phyloP scores from a whole-genome alignment of 1,284 basidiomycete species.

The Leccinum cinnamomeum region DNA sequence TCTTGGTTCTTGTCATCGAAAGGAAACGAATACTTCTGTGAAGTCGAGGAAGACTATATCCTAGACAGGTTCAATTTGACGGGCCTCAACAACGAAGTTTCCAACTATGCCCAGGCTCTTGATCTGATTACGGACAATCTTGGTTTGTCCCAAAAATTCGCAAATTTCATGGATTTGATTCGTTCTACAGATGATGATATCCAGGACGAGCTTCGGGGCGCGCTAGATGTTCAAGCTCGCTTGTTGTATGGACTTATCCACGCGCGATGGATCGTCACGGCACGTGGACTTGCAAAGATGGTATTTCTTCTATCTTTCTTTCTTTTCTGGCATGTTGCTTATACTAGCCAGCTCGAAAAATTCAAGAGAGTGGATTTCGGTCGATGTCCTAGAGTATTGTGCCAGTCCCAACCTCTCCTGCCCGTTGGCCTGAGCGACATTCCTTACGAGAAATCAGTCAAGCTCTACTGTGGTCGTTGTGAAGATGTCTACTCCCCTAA shows the following conservation, averaged over 20 bases:
- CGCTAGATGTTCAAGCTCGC: constrained; percentile 89
- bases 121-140: constrained; percentile 95
- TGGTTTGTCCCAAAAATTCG: constrained; percentile 50
- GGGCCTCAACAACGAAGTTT: constrained; percentile 94
- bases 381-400: constrained; percentile 92
- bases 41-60: constrained; percentile 99
- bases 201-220: constrained; percentile 72
- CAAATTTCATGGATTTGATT: background rate
- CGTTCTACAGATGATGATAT: constrained; percentile 68
- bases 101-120: constrained; percentile 91
- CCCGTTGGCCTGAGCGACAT: constrained; percentile 95
- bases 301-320: constrained; percentile 43
- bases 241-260: constrained; percentile 96
- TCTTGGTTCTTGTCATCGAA: constrained; percentile 99
- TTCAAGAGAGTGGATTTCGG: constrained; percentile 97
- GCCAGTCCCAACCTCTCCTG: constrained; percentile 87
- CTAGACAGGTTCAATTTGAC: constrained; percentile 98
- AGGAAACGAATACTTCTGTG: constrained; percentile 97
- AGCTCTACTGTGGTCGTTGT: constrained; percentile 94
- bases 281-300: constrained; percentile 93
- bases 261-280: constrained; percentile 95
- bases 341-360: constrained; percentile 76
- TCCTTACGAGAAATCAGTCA: constrained; percentile 95
- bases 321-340: constrained; percentile 5
- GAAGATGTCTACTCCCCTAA: constrained; percentile 97